Percentiles rank a stretch among this genome's conserved stretches.
phyloP scores from a whole-genome alignment of 2,329 filamentous ascomycete genomes.

The Fusarium miscanthi region DNA sequence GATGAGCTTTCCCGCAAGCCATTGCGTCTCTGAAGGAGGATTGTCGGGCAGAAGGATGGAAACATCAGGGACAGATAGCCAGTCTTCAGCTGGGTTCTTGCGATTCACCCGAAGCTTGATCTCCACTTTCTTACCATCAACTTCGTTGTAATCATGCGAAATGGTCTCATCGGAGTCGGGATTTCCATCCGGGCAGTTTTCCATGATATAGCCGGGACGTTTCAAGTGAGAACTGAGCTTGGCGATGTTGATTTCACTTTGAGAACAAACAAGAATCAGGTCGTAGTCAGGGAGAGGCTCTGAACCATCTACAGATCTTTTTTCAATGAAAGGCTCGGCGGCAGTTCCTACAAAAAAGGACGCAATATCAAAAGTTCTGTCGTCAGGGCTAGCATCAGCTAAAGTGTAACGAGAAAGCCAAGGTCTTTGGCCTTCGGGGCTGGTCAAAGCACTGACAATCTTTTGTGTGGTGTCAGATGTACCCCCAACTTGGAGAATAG shows the following conservation, averaged over 20 bases:
- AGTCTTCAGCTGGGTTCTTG: not conserved
- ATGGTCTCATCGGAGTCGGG: not conserved
- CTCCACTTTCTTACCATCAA: not conserved
- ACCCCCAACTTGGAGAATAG: constrained; percentile 55
- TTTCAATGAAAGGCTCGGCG: constrained; percentile 46
- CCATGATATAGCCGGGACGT: constrained; percentile 46
- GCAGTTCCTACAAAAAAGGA: constrained; percentile 20
- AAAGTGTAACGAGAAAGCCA: constrained; percentile 51
- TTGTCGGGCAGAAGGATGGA: constrained; percentile 35
- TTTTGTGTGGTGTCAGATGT: constrained; percentile 25
- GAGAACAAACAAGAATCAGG: constrained; percentile 46
- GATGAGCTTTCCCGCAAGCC: constrained; percentile 21
- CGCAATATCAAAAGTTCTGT: constrained; percentile 7
- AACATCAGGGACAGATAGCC: not conserved
- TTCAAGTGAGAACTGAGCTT: constrained; percentile 43
- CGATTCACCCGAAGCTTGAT: constrained; percentile 15
- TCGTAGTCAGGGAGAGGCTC: constrained; percentile 48
- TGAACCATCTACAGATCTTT: constrained; percentile 33
- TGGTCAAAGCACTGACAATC: constrained; percentile 45
- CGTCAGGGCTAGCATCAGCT: constrained; percentile 23
- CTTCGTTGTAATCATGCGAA: not conserved
- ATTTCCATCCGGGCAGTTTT: not conserved
- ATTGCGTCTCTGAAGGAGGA: constrained; percentile 10
- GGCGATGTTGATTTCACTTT: constrained; percentile 21
- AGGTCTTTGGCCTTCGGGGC: constrained; percentile 43